Percentiles rank a stretch among this genome's conserved stretches.
Evolutionary conservation across 345 rosid genomes (phyloP).

Genomic region (Citrus trifoliata): DNA sequence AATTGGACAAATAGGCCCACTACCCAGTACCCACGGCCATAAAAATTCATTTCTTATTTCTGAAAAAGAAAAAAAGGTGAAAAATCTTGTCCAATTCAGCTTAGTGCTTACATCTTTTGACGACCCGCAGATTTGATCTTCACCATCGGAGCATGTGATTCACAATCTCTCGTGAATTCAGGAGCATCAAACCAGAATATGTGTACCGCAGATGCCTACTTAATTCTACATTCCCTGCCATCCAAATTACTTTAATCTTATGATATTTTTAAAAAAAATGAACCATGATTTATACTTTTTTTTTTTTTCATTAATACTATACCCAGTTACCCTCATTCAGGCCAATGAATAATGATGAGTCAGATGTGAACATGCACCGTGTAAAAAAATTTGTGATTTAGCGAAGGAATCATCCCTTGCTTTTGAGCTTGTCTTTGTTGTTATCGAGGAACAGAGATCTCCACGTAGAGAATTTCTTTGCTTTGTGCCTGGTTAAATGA

Average conservation of each 20-base stretch:
- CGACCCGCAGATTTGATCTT: neutral
- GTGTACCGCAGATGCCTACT: neutral
- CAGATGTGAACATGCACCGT: neutral
- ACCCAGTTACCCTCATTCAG: neutral
- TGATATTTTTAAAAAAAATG: neutral
- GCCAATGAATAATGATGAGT: neutral
- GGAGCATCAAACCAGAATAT: neutral
- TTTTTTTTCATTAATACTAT: neutral
- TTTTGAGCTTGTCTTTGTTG: neutral
- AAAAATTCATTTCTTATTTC: too few relatives aligned
- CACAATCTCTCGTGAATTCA: neutral
- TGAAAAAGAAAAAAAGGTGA: neutral
- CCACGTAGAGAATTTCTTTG: neutral
- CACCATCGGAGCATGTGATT: neutral
- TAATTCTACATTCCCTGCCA: neutral
- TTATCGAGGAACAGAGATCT: neutral
- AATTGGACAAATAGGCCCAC: constrained; percentile 6
- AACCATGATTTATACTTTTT: too few relatives aligned
- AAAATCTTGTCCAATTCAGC: neutral
- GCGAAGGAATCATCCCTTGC: neutral
- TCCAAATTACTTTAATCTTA: constrained; percentile 6
- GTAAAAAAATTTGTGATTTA: neutral
- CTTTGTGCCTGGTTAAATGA: too few relatives aligned
- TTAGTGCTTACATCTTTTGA: neutral
- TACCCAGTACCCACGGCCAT: neutral